Conservation (phyloP, 2,329 filamentous ascomycete genomes). For the Trichothecium roseum region DNA sequence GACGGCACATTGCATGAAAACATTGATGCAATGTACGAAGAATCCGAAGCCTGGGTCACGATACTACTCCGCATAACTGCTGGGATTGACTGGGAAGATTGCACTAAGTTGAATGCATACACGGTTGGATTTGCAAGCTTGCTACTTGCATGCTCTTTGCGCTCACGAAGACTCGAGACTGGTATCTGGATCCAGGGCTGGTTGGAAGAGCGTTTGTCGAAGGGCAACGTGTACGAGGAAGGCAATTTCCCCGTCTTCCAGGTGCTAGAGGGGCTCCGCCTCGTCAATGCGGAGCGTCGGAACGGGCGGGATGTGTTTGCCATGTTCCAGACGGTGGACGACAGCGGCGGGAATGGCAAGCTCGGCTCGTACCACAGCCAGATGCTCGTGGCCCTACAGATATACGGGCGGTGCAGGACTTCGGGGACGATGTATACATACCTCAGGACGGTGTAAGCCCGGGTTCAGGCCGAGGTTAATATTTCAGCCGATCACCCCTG, state of each 20-base stretch:
- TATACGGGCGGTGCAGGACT: too few relatives aligned
- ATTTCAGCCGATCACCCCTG: too few relatives aligned
- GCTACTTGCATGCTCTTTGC: conserved; percentile 9
- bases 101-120: conserved; percentile 11
- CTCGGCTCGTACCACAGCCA: too few relatives aligned
- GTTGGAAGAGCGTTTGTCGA: conserved; percentile 8
- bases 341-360: too few relatives aligned
- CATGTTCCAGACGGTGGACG: too few relatives aligned
- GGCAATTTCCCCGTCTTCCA: conserved; percentile 12
- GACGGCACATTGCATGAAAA: conserved; percentile 6
- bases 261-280: conserved; percentile 6
- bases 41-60: background rate
- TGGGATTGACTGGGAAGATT: conserved; percentile 12
- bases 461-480: too few relatives aligned
- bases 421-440: too few relatives aligned
- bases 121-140: conserved; percentile 11
- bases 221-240: conserved; percentile 9
- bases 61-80: conserved; percentile 12
- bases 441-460: too few relatives aligned
- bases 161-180: conserved; percentile 3
- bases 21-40: too few relatives aligned
- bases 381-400: too few relatives aligned
- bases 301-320: background rate
- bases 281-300: conserved; percentile 8
- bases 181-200: conserved; percentile 12